Evolutionary conservation across 306 rosid species (phyloP).

Genomic region (Fragaria iinumae): DNA sequence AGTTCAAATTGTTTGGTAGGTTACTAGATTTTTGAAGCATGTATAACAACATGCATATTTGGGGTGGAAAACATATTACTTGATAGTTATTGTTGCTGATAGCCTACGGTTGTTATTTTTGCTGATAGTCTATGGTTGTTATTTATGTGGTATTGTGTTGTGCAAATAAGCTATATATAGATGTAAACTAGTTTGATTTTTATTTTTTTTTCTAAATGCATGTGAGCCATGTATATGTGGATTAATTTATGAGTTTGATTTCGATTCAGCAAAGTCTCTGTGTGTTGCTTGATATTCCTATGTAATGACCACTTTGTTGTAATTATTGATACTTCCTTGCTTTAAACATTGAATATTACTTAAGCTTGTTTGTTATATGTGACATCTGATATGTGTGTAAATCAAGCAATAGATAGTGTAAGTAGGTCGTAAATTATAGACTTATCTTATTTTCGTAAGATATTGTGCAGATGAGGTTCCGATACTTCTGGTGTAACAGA

Average conservation of each 20-base stretch:
- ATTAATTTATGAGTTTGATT: constrained; percentile 42
- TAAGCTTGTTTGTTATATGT: not conserved
- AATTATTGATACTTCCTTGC: not conserved
- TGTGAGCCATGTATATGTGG: no score
- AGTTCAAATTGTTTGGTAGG: constrained; percentile 76
- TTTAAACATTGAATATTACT: not conserved
- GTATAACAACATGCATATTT: no score
- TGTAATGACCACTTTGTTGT: not conserved
- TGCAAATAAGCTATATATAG: no score
- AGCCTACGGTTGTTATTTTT: no score
- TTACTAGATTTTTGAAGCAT: not conserved
- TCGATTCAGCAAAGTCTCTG: constrained; percentile 59
- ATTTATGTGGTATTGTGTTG: no score
- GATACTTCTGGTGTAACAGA: constrained; percentile 43
- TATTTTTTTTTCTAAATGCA: no score
- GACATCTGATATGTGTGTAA: not conserved
- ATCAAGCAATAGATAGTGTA: not conserved
- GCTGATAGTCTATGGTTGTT: no score
- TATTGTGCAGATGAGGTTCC: constrained; percentile 43
- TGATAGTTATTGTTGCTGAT: no score
- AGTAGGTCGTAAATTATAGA: no score
- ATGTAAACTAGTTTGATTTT: no score
- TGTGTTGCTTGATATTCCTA: constrained; percentile 46
- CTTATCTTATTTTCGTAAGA: no score
- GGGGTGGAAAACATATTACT: no score